Evolutionary conservation across 225 moss, liverwort and hornwort genomes (phyloP).

Genomic region (Bryum argenteum): DNA sequence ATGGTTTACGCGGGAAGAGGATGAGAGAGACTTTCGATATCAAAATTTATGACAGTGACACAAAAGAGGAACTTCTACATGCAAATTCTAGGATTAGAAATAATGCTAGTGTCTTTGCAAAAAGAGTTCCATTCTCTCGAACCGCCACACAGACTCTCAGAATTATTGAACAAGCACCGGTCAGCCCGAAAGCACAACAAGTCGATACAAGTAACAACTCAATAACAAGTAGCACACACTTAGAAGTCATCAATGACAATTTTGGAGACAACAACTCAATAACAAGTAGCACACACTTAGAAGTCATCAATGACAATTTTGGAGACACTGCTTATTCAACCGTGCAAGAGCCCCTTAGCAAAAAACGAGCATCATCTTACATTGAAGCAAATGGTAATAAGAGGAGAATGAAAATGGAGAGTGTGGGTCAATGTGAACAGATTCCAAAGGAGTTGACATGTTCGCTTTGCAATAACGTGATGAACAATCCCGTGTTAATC

Average conservation of each 20-base stretch:
- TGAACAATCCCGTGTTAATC: slow-evolving; percentile 30
- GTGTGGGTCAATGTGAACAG: neutral
- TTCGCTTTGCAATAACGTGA: slow-evolving; percentile 8
- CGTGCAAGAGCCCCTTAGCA: neutral
- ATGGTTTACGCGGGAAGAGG: neutral
- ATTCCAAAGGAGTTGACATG: slow-evolving; percentile 15
- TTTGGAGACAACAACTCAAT: slow-evolving; percentile 6
- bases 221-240: too few species aligned
- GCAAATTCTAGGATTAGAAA: neutral
- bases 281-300: too few species aligned
- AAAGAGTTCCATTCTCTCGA: slow-evolving; percentile 23
- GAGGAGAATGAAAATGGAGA: neutral
- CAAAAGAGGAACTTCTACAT: slow-evolving; percentile 13
- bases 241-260: neutral
- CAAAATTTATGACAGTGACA: neutral
- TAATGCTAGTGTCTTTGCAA: slow-evolving; percentile 11
- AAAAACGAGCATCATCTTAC: neutral
- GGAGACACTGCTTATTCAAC: slow-evolving; percentile 3
- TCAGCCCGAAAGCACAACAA: neutral
- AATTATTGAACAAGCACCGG: accelerated
- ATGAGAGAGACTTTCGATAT: slow-evolving; percentile 14
- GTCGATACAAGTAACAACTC: neutral
- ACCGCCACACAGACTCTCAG: neutral
- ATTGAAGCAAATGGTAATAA: neutral
- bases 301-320: slow-evolving; percentile 6